Percentiles rank a stretch among this genome's conserved stretches.
phyloP scores from a whole-genome alignment of 176 grass and related monocot genomes.

The Triticum dicoccoides region DNA sequence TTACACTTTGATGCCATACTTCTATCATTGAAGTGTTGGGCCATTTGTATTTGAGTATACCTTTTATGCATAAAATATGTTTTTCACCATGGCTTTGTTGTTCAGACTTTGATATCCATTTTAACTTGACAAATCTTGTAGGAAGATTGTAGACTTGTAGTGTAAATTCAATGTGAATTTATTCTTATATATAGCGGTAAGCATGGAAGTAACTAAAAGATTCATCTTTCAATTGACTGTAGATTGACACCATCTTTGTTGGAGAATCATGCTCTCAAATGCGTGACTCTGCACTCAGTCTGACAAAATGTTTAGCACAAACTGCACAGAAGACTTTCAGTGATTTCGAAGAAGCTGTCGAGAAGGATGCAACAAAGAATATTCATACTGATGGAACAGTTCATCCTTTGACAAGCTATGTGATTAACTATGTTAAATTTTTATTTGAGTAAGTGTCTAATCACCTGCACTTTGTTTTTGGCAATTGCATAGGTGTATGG shows the following conservation, averaged over 20 bases:
- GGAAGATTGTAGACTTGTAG: background rate
- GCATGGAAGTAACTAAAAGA: background rate
- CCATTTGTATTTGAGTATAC: background rate
- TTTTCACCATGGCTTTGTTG: background rate
- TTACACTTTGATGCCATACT: background rate
- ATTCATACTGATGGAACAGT: slow-evolving; percentile 94
- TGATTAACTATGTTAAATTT: slow-evolving; percentile 96
- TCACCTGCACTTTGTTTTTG: background rate
- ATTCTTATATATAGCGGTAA: background rate
- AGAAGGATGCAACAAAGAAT: slow-evolving; percentile 92
- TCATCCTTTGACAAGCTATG: slow-evolving; percentile 92
- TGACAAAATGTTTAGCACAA: slow-evolving; percentile 80
- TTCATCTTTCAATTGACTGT: slow-evolving; percentile 18
- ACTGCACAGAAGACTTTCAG: slow-evolving; percentile 88
- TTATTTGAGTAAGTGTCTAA: slow-evolving; percentile 86
- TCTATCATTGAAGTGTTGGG: background rate
- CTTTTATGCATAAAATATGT: background rate
- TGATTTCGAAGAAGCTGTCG: slow-evolving; percentile 94
- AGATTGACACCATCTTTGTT: slow-evolving; percentile 91
- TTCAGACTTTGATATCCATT: background rate
- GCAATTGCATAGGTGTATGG: background rate
- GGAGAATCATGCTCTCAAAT: slow-evolving; percentile 74
- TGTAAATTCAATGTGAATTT: background rate
- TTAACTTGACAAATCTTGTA: background rate
- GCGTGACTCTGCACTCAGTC: slow-evolving; percentile 58